Percentiles rank a stretch among this genome's conserved stretches.
phyloP scores from a whole-genome alignment of 129 eudicot genomes.

The Helichrysum umbraculigerum region DNA sequence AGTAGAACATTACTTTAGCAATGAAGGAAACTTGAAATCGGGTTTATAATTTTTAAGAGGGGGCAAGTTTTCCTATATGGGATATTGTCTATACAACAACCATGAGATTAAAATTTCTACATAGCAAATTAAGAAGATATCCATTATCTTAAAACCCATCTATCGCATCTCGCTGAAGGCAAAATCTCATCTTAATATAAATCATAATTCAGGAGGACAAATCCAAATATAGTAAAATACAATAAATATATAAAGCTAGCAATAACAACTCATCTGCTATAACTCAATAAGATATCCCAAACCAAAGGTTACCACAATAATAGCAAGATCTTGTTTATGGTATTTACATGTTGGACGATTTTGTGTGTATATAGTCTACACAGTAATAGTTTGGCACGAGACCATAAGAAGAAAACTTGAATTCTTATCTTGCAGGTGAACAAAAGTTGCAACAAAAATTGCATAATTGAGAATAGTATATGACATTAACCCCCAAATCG shows the following conservation, averaged over 20 bases:
- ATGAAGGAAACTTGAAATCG: background rate
- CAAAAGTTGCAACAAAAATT: too few relatives aligned
- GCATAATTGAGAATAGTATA: background rate
- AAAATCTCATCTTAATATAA: background rate
- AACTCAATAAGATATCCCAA: conserved; percentile 15
- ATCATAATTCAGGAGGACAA: too few relatives aligned
- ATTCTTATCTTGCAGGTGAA: too few relatives aligned
- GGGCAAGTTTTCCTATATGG: background rate
- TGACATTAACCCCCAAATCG: background rate
- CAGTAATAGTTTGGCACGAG: conserved; percentile 1
- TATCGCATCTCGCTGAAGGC: background rate
- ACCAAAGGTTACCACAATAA: background rate
- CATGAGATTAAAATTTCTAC: conserved; percentile 4
- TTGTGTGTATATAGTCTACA: background rate
- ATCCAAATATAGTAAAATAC: background rate
- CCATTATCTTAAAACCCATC: background rate
- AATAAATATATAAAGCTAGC: conserved; percentile 3
- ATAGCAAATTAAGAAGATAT: background rate
- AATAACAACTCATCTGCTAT: background rate
- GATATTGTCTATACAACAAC: background rate
- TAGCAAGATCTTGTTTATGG: background rate
- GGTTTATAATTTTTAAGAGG: background rate
- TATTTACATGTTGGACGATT: background rate
- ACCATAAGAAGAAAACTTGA: too few relatives aligned
- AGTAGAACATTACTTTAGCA: background rate